Evolutionary conservation across 148 eudicot genomes (phyloP).

Genomic region (Diospyros kaki): DNA sequence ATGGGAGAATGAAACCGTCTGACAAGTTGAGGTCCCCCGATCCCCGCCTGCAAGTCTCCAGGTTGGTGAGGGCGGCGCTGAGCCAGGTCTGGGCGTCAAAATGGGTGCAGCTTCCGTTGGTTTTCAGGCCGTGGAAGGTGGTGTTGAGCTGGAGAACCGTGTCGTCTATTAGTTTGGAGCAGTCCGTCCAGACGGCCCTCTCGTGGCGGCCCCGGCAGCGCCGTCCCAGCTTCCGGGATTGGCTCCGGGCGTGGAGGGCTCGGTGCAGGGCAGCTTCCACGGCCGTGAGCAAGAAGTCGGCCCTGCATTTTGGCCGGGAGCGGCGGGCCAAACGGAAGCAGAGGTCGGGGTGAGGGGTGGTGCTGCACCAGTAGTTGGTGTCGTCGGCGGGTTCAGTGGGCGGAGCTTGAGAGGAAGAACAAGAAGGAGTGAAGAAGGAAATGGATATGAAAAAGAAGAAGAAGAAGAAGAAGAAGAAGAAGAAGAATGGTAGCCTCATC

Average conservation of each 20-base stretch:
- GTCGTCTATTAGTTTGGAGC: too few relatives aligned
- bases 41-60: constrained; percentile 28
- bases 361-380: constrained; percentile 6
- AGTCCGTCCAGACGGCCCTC: too few relatives aligned
- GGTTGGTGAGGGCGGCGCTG: constrained; percentile 17
- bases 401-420: constrained; percentile 2
- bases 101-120: background rate
- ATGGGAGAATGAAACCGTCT: constrained; percentile 17
- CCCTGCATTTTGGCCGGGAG: too few relatives aligned
- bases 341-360: too few relatives aligned
- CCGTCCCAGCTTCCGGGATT: too few relatives aligned
- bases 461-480: background rate
- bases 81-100: constrained; percentile 9
- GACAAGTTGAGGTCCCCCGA: constrained; percentile 28
- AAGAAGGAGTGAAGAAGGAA: background rate
- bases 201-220: too few relatives aligned
- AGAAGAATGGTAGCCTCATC: background rate
- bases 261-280: too few relatives aligned
- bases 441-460: background rate
- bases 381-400: background rate
- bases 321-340: too few relatives aligned
- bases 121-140: background rate
- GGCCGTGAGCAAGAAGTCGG: too few relatives aligned
- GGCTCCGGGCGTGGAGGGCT: too few relatives aligned
- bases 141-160: too few relatives aligned